Conservation (phyloP, 2,329 filamentous ascomycete genomes). For the Exophiala xenobiotica region DNA sequence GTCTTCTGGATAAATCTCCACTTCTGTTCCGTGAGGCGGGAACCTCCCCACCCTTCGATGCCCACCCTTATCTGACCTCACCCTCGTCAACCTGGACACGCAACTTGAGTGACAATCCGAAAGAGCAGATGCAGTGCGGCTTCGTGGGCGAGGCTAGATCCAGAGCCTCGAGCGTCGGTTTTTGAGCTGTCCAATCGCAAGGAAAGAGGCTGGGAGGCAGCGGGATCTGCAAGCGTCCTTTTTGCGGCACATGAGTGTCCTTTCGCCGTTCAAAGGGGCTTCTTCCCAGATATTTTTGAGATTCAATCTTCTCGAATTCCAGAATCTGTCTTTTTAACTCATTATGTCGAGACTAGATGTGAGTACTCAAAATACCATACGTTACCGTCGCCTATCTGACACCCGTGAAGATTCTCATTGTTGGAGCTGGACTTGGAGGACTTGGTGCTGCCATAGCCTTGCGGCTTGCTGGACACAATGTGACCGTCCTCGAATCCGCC, state of each 20-base stretch:
- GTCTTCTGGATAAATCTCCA: not conserved
- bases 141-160: no score
- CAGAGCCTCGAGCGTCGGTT: not conserved
- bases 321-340: not conserved
- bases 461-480: conserved; percentile 28
- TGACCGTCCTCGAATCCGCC: conserved; percentile 33
- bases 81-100: not conserved
- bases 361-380: not conserved
- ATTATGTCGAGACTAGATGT: conserved; percentile 2
- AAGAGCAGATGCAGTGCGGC: no score
- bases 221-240: not conserved
- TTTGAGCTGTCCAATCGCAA: conserved; percentile 3
- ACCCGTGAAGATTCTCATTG: conserved; percentile 39
- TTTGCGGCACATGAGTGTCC: not conserved
- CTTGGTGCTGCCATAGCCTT: conserved; percentile 34
- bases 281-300: not conserved
- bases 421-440: conserved; percentile 36
- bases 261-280: not conserved
- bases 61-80: not conserved
- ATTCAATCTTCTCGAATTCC: not conserved
- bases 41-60: not conserved
- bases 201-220: not conserved
- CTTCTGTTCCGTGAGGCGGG: not conserved
- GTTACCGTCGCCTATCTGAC: not conserved
- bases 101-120: no score